Evolutionary conservation across 208 protist genomes (phyloP), one percentile per base, ranked within the genome.

Genomic region (Trypanosoma boissoni): DNA sequence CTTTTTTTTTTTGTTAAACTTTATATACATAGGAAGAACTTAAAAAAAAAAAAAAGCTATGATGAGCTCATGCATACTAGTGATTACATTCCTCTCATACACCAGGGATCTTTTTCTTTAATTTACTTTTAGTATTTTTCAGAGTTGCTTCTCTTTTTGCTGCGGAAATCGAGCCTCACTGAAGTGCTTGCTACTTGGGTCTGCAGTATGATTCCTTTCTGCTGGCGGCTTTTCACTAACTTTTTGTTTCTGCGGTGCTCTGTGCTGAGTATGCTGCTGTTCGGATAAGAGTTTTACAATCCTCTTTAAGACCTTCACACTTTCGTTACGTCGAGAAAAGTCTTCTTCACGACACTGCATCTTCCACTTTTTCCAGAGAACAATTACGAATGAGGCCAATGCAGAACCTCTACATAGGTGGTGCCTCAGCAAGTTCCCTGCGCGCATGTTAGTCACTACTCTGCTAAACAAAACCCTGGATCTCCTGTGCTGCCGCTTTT

Each of bases 141-240:
- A n/a, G n/a, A n/a, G n/a, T n/a, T n/a, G n/a, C n/a, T 39, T 12
- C 12, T 39, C 12, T 39, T 6, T 39, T 10, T 43, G 51, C 9
- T 41, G 34, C 24, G 51, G 34, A 42, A 66, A 39, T 5, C 31
- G 48, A 16, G 42, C 60, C 12, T 52, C 50, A 32, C 51, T 58
- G 41, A 66, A 66, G 24, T 66, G 60, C 9, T 48, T 32, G 29
- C 60, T 66, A 42, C 60, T 66, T 58, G 60, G 39, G 23, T 49
- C 60, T 1, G 20, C 18, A 16, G 23, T 29, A 0, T 39, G 26
- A 23, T 41, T 28, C n/a, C 42, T 55, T 24, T 36, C 24, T 14
- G 26, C 45, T 32, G 16, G 4, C 31, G 23, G 26, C 14, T 49
- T 20, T 29, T 31, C 2, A 55, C 0, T 23, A 36, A 12, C 26